Evolutionary conservation across 1,284 basidiomycete species (phyloP).

Genomic region (Phellopilus nigrolimitatus): DNA sequence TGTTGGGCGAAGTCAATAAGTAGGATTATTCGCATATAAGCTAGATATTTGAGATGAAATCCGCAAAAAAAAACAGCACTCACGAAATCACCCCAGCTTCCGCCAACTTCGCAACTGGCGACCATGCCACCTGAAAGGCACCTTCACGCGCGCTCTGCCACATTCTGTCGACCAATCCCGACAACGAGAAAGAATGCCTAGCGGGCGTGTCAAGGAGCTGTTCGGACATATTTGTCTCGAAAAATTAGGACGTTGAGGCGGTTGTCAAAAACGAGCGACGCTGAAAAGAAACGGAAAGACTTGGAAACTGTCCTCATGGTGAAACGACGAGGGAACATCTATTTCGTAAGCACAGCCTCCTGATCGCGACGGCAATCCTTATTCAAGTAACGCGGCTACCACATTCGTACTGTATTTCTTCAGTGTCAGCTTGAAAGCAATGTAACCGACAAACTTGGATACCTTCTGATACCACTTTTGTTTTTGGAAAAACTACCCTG

Average conservation of each 20-base stretch:
- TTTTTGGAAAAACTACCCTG: too few relatives aligned
- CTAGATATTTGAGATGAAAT: background rate
- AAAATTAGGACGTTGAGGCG: background rate
- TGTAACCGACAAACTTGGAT: too few relatives aligned
- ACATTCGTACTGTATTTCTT: too few relatives aligned
- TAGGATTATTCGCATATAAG: constrained; percentile 2
- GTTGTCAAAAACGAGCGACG: too few relatives aligned
- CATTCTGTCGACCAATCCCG: constrained; percentile 36
- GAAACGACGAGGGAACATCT: too few relatives aligned
- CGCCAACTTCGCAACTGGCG: constrained; percentile 38
- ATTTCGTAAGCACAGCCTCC: too few relatives aligned
- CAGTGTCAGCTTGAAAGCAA: too few relatives aligned
- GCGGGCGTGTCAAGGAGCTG: constrained; percentile 38
- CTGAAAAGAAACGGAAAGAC: too few relatives aligned
- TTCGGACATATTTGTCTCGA: constrained; percentile 32
- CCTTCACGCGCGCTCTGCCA: constrained; percentile 36
- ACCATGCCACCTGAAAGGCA: constrained; percentile 36
- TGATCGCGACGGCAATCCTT: too few relatives aligned
- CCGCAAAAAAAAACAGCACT: constrained; percentile 20
- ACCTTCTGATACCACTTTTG: too few relatives aligned
- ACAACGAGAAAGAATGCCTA: constrained; percentile 39
- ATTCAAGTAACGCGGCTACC: too few relatives aligned
- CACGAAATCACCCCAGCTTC: constrained; percentile 45
- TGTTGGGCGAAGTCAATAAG: constrained; percentile 22
- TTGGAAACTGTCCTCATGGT: too few relatives aligned